phyloP scores from a whole-genome alignment of 148 eudicot genomes.

The Cornus controversa region DNA sequence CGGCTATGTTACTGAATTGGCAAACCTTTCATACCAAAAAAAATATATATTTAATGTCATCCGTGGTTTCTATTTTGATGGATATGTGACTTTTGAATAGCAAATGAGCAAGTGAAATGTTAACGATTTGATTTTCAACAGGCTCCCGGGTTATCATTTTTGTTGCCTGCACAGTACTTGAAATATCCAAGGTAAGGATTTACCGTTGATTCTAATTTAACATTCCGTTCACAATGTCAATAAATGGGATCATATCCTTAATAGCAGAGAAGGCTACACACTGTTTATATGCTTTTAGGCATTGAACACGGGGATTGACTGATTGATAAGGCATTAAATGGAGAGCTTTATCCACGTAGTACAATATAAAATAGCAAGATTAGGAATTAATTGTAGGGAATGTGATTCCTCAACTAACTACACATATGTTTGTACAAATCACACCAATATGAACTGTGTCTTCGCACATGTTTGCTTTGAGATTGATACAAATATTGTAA shows the following conservation, averaged over 20 bases:
- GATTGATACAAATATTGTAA: too few species aligned
- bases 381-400: too few species aligned
- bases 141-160: slow-evolving; percentile 97
- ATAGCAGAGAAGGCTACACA: too few species aligned
- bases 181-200: slow-evolving; percentile 78
- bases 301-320: too few species aligned
- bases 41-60: background rate
- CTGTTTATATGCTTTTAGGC: too few species aligned
- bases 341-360: too few species aligned
- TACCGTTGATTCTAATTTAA: slow-evolving; percentile 6
- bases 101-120: background rate
- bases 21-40: background rate
- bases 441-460: too few species aligned
- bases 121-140: slow-evolving; percentile 33
- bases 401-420: too few species aligned
- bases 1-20: background rate
- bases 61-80: slow-evolving; percentile 10
- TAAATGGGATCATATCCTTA: background rate
- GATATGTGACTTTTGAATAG: slow-evolving; percentile 8
- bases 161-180: slow-evolving; percentile 73
- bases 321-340: too few species aligned
- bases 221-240: background rate
- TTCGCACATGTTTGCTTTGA: too few species aligned
- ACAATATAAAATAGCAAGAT: too few species aligned
- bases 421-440: too few species aligned